phyloP scores from a whole-genome alignment of 805 yeast species.

The Kockiozyma suomiensis region DNA sequence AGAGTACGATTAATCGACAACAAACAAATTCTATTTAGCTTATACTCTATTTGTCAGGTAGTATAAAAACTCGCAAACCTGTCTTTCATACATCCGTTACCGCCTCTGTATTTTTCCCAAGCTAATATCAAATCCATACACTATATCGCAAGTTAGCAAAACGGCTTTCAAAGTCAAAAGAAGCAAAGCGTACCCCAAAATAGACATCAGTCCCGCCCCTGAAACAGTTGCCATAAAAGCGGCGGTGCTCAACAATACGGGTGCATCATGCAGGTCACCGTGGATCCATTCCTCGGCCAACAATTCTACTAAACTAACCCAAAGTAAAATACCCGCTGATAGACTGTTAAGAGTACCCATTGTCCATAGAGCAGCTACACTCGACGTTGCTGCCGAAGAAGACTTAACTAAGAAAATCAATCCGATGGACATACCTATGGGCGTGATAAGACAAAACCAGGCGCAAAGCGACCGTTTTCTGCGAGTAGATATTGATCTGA shows the following conservation, averaged over 20 bases:
- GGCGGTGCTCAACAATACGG: conserved; percentile 54
- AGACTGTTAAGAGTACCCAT: conserved; percentile 76
- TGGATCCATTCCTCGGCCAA: conserved; percentile 76
- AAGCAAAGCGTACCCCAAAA: conserved; percentile 50
- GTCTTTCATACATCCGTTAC: no score
- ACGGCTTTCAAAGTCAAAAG: neutral
- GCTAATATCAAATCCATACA: conserved; percentile 2
- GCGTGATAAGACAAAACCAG: conserved; percentile 66
- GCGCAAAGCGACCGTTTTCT: conserved; percentile 35
- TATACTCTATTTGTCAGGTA: no score
- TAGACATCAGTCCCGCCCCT: conserved; percentile 65
- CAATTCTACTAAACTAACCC: conserved; percentile 75
- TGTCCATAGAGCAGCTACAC: conserved; percentile 41
- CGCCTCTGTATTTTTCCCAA: no score
- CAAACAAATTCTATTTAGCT: no score
- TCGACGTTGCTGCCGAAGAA: conserved; percentile 44
- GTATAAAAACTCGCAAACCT: no score
- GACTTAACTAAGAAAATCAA: conserved; percentile 48
- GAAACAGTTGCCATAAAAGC: conserved; percentile 63
- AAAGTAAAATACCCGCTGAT: conserved; percentile 75
- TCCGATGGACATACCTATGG: conserved; percentile 77
- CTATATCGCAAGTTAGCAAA: neutral
- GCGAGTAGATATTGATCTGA: conserved; percentile 37
- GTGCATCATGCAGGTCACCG: conserved; percentile 64
- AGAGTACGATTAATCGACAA: no score